A percentile compares a stretch with the other conserved stretches of the same genome.
These are phyloP conservation scores for Xerocomus spinulosus DNA, from an alignment of 768 basidiomycete genomes.

Conservation along the genomic window DNA sequence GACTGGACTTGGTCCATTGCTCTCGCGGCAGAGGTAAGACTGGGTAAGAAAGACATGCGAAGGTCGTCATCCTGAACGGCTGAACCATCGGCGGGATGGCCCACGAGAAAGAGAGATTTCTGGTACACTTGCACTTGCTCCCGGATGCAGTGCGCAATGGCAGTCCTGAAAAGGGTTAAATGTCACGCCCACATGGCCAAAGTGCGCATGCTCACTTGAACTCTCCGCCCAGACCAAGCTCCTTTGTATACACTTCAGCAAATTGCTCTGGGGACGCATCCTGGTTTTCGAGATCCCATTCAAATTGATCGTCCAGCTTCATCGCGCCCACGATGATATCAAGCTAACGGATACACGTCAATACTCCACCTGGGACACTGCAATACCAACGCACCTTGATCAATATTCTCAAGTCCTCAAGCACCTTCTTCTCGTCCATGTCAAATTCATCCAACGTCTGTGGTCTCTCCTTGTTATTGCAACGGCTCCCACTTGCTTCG, in stretches of 20 bases:
- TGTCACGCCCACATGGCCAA: not conserved
- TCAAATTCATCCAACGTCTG: slow-evolving; percentile 58
- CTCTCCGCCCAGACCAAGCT: slow-evolving; percentile 87
- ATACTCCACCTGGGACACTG: not conserved
- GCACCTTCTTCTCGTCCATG: slow-evolving; percentile 57
- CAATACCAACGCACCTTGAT: slow-evolving; percentile 64
- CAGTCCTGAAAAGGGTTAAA: slow-evolving; percentile 56
- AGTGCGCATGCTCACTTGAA: slow-evolving; percentile 61
- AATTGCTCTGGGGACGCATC: slow-evolving; percentile 88
- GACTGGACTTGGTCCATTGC: slow-evolving; percentile 70
- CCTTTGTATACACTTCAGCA: slow-evolving; percentile 78
- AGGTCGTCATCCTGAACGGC: slow-evolving; percentile 86
- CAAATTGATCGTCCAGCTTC: slow-evolving; percentile 94
- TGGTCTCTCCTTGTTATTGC: slow-evolving; percentile 43
- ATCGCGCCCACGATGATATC: slow-evolving; percentile 92
- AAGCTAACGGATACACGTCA: slow-evolving; percentile 51
- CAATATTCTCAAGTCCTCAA: slow-evolving; percentile 87
- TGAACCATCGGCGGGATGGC: slow-evolving; percentile 79
- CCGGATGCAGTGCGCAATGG: slow-evolving; percentile 91
- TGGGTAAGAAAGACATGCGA: slow-evolving; percentile 81
- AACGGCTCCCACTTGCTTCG: slow-evolving; percentile 24
- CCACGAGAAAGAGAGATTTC: slow-evolving; percentile 86
- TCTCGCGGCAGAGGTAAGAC: slow-evolving; percentile 65
- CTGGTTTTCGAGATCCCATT: slow-evolving; percentile 89
- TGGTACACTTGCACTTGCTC: slow-evolving; percentile 92